These are phyloP conservation scores for Phytophthora cactorum DNA, from an alignment of 352 stramenopile genomes.

Conservation along the genomic window DNA sequence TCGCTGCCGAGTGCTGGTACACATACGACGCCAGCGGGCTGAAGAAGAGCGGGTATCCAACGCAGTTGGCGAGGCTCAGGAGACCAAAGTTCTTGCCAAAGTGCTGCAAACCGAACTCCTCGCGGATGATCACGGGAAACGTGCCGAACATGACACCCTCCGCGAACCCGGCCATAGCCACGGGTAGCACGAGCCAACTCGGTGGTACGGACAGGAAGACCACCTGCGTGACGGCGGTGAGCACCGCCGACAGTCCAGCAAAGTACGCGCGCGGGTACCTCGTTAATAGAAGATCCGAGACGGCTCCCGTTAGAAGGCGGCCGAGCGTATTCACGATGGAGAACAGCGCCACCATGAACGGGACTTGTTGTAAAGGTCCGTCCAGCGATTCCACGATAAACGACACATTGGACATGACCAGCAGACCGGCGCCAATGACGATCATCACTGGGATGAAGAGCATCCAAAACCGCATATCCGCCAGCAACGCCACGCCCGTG, in stretches of 20 bases:
- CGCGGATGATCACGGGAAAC: conserved; percentile 83
- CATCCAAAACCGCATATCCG: conserved; percentile 73
- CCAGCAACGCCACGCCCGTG: conserved; percentile 60
- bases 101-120: conserved; percentile 77
- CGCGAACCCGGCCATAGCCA: conserved; percentile 67
- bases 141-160: conserved; percentile 85
- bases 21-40: conserved; percentile 78
- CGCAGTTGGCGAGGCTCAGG: conserved; percentile 80
- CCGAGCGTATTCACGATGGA: conserved; percentile 78
- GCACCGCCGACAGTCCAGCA: conserved; percentile 45
- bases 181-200: conserved; percentile 52
- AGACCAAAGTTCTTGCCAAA: conserved; percentile 90
- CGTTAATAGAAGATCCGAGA: conserved; percentile 62
- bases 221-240: conserved; percentile 56
- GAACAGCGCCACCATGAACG: conserved; percentile 79
- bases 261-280: conserved; percentile 67
- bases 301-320: conserved; percentile 59
- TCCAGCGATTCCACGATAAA: conserved; percentile 85
- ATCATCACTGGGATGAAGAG: conserved; percentile 83
- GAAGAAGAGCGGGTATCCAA: conserved; percentile 82
- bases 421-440: conserved; percentile 67
- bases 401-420: conserved; percentile 87
- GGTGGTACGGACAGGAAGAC: conserved; percentile 63
- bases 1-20: conserved; percentile 54
- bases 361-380: conserved; percentile 65